phyloP scores from a whole-genome alignment of 2,329 filamentous ascomycete genomes.

The Penicillium occitanis region DNA sequence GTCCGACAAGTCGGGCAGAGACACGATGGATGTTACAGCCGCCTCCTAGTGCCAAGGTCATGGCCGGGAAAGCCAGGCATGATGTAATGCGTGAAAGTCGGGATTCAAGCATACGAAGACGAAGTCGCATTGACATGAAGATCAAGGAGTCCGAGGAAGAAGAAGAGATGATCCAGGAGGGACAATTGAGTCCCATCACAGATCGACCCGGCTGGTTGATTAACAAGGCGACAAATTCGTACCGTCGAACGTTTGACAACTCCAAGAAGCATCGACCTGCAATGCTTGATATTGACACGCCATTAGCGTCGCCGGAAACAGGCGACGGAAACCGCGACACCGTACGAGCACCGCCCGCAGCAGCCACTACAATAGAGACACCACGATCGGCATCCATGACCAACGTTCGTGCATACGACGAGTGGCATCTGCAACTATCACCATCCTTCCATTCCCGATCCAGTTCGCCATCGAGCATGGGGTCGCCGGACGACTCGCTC shows the following conservation, averaged over 20 bases:
- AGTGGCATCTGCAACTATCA: conserved; percentile 20
- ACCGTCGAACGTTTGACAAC: conserved; percentile 13
- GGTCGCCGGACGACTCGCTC: conserved; percentile 28
- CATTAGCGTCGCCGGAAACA: neutral
- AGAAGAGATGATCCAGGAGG: conserved; percentile 20
- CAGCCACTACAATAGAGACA: conserved; percentile 6
- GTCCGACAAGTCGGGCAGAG: conserved; percentile 66
- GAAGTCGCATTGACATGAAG: conserved; percentile 13
- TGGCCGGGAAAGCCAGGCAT: conserved; percentile 74
- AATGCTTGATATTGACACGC: conserved; percentile 2
- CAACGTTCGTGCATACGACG: conserved; percentile 21
- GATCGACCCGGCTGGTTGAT: conserved; percentile 4
- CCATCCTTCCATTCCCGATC: conserved; percentile 25
- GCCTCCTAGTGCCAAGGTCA: conserved; percentile 82
- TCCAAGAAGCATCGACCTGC: conserved; percentile 13
- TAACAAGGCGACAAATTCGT: conserved; percentile 19
- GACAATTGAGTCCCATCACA: conserved; percentile 14
- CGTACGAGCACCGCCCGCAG: conserved; percentile 11
- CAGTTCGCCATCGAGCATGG: conserved; percentile 34
- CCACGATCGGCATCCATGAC: conserved; percentile 16
- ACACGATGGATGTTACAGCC: conserved; percentile 91
- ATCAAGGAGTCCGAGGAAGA: conserved; percentile 18
- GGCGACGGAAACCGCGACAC: neutral
- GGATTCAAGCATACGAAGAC: conserved; percentile 22
- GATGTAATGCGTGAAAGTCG: conserved; percentile 27